These are phyloP conservation scores for Pichia insulana DNA, from an alignment of 805 yeast genomes.

Conservation along the genomic window DNA sequence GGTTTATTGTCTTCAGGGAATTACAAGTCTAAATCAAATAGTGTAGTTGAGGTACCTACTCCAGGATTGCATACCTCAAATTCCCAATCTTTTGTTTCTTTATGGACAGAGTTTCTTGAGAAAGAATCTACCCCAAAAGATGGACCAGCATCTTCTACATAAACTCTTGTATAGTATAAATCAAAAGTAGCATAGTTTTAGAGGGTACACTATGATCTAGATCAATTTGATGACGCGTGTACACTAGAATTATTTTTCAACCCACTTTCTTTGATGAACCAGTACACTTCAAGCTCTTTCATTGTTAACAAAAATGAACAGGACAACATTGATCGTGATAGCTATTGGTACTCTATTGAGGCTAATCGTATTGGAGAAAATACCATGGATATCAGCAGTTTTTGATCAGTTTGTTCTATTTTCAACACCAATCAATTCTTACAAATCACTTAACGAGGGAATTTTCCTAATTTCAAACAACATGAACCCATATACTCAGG, in stretches of 20 bases:
- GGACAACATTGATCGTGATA: slow-evolving; percentile 10
- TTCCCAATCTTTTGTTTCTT: slow-evolving; percentile 45
- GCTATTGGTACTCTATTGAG: slow-evolving; percentile 21
- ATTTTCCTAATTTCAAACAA: slow-evolving; percentile 48
- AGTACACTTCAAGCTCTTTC: too few species aligned
- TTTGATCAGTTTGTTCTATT: slow-evolving; percentile 50
- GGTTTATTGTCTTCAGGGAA: slow-evolving; percentile 40
- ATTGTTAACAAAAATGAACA: too few species aligned
- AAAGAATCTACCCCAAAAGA: slow-evolving; percentile 45
- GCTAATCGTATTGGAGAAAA: slow-evolving; percentile 18
- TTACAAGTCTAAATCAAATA: slow-evolving; percentile 25
- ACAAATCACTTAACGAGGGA: slow-evolving; percentile 56
- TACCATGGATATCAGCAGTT: slow-evolving; percentile 25
- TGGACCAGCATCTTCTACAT: not conserved
- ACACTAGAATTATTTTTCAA: too few species aligned
- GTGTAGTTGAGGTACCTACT: slow-evolving; percentile 22
- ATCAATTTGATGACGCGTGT: too few species aligned
- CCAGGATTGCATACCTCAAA: slow-evolving; percentile 4
- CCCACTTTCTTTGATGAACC: too few species aligned
- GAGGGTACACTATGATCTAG: too few species aligned
- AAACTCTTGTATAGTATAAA: too few species aligned
- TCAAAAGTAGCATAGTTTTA: too few species aligned
- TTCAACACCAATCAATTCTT: slow-evolving; percentile 69
- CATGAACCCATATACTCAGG: slow-evolving; percentile 58
- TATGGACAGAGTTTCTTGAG: slow-evolving; percentile 76